Percentiles rank a stretch among this genome's conserved stretches.
Conservation (phyloP, 23 red algal species). For the Agarophyton chilense region DNA sequence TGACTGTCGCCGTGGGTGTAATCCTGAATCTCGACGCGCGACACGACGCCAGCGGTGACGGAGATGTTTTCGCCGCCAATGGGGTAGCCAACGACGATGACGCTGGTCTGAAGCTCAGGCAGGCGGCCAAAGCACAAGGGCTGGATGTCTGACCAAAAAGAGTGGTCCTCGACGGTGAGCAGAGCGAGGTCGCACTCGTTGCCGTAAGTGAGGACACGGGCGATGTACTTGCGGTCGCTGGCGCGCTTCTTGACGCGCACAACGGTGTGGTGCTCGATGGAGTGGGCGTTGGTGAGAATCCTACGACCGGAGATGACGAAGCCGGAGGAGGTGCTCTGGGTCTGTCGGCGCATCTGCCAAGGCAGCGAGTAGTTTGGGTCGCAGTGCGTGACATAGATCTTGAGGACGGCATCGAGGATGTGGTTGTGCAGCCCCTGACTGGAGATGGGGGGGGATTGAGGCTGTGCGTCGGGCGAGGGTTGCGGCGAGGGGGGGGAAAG, state of each 20-base stretch:
- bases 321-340: constrained; percentile 77
- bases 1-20: constrained; percentile 65
- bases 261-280: constrained; percentile 87
- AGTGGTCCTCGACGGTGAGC: constrained; percentile 88
- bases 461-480: not conserved
- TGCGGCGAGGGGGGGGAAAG: not conserved
- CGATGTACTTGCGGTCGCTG: constrained; percentile 70
- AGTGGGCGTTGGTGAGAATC: constrained; percentile 93
- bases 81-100: constrained; percentile 92
- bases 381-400: constrained; percentile 88
- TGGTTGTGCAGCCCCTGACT: constrained; percentile 5
- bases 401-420: constrained; percentile 63
- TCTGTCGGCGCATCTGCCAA: constrained; percentile 87
- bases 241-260: constrained; percentile 92
- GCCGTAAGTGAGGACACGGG: constrained; percentile 72
- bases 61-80: constrained; percentile 85
- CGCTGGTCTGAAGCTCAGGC: constrained; percentile 61
- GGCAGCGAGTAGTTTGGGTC: constrained; percentile 86
- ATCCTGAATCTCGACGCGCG: constrained; percentile 78
- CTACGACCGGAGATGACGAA: constrained; percentile 76
- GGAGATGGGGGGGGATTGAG: not conserved
- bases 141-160: constrained; percentile 65
- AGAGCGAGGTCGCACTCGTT: constrained; percentile 96
- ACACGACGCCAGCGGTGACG: constrained; percentile 88
- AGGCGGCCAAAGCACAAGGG: constrained; percentile 22